These are phyloP conservation scores for Collybia sordida DNA, from an alignment of 768 basidiomycete species.

Conservation along the genomic window DNA sequence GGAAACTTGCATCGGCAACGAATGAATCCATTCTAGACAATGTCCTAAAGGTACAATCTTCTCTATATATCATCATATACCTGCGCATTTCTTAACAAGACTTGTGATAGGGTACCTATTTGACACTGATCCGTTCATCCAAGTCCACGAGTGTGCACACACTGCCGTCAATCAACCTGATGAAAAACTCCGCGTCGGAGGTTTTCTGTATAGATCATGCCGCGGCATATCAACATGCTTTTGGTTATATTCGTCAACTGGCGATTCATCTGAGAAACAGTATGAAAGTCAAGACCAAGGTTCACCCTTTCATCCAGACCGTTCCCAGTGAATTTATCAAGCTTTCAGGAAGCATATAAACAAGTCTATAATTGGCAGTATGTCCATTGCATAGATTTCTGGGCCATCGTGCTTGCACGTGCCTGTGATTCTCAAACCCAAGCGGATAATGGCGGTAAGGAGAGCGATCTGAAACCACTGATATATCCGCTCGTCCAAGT, in stretches of 20 bases:
- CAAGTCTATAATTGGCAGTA: conserved; percentile 99
- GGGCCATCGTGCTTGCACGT: conserved; percentile 83
- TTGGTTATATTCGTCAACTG: conserved; percentile 92
- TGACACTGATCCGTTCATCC: conserved; percentile 78
- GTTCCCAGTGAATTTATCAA: conserved; percentile 9
- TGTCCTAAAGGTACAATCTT: conserved; percentile 71
- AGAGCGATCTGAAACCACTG: conserved; percentile 81
- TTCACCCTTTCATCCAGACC: conserved; percentile 24
- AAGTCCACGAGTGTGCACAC: conserved; percentile 87
- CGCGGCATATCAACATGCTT: conserved; percentile 88
- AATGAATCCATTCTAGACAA: conserved; percentile 83
- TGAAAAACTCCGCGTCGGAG: conserved; percentile 97
- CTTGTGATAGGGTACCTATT: conserved; percentile 73
- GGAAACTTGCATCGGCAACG: conserved; percentile 72
- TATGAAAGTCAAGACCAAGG: conserved; percentile 87
- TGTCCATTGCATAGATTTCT: conserved; percentile 94
- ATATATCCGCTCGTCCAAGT: conserved; percentile 97
- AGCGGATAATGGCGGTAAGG: conserved; percentile 48
- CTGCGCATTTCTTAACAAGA: not conserved
- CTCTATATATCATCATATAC: not conserved
- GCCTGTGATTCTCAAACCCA: conserved; percentile 69
- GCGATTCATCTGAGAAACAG: conserved; percentile 91
- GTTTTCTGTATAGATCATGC: conserved; percentile 79
- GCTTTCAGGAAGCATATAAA: conserved; percentile 77
- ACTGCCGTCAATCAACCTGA: conserved; percentile 88